phyloP scores from a whole-genome alignment of 176 grass and related monocot genomes.

The Urochloa ruziziensis region DNA sequence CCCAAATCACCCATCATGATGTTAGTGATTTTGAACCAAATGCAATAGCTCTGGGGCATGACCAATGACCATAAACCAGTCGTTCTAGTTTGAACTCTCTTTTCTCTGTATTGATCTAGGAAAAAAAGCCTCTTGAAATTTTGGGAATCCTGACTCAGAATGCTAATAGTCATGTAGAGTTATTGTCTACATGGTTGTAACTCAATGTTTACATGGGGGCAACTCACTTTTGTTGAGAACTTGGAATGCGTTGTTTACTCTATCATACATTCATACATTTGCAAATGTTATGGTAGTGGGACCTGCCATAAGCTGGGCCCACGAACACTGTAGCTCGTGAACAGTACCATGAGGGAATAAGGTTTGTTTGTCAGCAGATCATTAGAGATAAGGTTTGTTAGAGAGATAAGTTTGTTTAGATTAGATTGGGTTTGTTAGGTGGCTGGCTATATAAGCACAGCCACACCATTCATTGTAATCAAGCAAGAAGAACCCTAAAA shows the following conservation, averaged over 20 bases:
- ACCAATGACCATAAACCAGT: neutral
- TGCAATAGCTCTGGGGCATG: neutral
- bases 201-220: neutral
- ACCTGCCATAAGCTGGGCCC: too few species aligned
- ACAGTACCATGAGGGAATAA: too few species aligned
- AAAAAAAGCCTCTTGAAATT: neutral
- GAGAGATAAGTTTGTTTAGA: too few species aligned
- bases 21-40: neutral
- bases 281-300: too few species aligned
- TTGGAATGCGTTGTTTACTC: neutral
- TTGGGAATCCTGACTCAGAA: neutral
- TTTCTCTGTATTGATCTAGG: neutral
- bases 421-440: too few species aligned
- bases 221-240: neutral
- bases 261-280: neutral
- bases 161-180: neutral
- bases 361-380: too few species aligned
- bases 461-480: too few species aligned
- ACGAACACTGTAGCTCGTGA: too few species aligned
- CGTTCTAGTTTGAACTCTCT: neutral
- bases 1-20: neutral
- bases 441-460: too few species aligned
- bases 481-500: too few species aligned
- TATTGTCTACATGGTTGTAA: neutral
- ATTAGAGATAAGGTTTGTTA: too few species aligned